These are phyloP conservation scores for Termitomyces sp. DNA, from an alignment of 768 basidiomycete genomes.

Conservation along the genomic window DNA sequence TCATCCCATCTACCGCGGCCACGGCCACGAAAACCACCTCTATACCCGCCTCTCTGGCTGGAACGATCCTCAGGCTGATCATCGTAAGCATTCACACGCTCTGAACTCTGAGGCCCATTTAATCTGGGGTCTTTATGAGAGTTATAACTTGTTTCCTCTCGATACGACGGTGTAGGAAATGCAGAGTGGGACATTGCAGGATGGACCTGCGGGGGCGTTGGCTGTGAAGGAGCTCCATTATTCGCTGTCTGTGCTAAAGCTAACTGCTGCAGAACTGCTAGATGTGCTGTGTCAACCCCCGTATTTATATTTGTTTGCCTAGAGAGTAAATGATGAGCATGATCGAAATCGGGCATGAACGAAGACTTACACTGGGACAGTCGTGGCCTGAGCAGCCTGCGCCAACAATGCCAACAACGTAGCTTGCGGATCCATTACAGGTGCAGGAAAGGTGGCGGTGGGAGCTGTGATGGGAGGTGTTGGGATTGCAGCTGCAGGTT, in stretches of 20 bases:
- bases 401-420: conserved; percentile 67
- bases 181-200: conserved; percentile 27
- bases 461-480: conserved; percentile 23
- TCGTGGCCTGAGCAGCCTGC: conserved; percentile 53
- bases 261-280: conserved; percentile 76
- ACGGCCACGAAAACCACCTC: conserved; percentile 57
- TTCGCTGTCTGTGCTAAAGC: conserved; percentile 63
- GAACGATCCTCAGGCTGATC: conserved; percentile 48
- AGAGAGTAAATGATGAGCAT: conserved; percentile 2
- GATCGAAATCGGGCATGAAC: conserved; percentile 1
- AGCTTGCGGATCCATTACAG: conserved; percentile 51
- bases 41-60: conserved; percentile 48
- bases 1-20: conserved; percentile 55
- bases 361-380: conserved; percentile 36
- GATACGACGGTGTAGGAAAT: conserved; percentile 32
- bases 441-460: conserved; percentile 23
- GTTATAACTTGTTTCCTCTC: conserved; percentile 39
- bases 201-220: conserved; percentile 27
- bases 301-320: conserved; percentile 68
- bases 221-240: conserved; percentile 26
- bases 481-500: conserved; percentile 13
- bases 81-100: conserved; percentile 46
- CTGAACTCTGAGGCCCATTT: conserved; percentile 48
- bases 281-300: conserved; percentile 47
- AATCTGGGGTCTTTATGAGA: conserved; percentile 37